Percentiles rank a stretch among this genome's conserved stretches.
Conservation (phyloP, 768 basidiomycete genomes). For the Dendrothele bispora region DNA sequence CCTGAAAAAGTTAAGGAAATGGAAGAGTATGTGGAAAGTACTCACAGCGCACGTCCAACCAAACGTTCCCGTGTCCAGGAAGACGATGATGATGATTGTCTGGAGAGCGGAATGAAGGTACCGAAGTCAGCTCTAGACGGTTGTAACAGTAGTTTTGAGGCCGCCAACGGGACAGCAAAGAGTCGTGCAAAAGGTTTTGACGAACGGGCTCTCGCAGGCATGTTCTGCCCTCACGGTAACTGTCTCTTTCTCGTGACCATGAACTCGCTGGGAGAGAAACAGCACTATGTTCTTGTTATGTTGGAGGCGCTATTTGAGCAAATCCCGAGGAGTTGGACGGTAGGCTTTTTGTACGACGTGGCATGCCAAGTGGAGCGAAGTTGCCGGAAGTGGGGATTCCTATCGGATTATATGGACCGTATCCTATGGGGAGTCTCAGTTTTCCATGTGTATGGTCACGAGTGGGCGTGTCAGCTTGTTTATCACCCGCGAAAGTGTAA, state of each 20-base stretch:
- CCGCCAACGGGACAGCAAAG: conserved; percentile 28
- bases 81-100: conserved; percentile 10
- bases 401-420: conserved; percentile 18
- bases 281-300: conserved; percentile 30
- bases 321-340: conserved; percentile 23
- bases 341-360: conserved; percentile 35
- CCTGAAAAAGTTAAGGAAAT: conserved; percentile 16
- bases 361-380: conserved; percentile 32
- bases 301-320: conserved; percentile 30
- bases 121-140: conserved; percentile 30
- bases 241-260: conserved; percentile 37
- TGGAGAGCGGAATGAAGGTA: conserved; percentile 22
- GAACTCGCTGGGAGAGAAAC: conserved; percentile 29
- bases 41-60: not conserved
- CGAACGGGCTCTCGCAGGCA: conserved; percentile 35
- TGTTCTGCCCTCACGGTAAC: conserved; percentile 35
- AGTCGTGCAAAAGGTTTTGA: conserved; percentile 26
- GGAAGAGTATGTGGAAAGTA: conserved; percentile 18
- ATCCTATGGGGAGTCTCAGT: conserved; percentile 28
- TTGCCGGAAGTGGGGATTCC: conserved; percentile 25
- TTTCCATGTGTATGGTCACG: conserved; percentile 41
- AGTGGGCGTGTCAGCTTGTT: conserved; percentile 36
- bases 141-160: conserved; percentile 30
- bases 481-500: conserved; percentile 31
- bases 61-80: not conserved